Conservation (phyloP, 78 protist genomes). For the Planoprotostelium fungivorum region DNA sequence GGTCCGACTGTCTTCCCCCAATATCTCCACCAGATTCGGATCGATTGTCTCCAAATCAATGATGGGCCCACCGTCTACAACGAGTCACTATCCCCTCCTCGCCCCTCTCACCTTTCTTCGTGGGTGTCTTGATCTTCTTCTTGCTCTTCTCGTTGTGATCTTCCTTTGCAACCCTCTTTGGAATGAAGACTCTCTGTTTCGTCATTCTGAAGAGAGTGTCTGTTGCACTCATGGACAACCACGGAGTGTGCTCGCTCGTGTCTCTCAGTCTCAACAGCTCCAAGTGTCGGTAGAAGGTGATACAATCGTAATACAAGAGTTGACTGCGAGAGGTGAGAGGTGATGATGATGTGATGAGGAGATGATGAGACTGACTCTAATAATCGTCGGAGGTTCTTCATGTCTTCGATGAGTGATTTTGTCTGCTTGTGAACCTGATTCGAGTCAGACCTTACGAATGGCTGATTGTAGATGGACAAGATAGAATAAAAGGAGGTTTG, state of each 20-base stretch:
- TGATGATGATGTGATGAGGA: neutral
- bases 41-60: neutral
- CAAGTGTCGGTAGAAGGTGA: constrained; percentile 36
- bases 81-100: neutral
- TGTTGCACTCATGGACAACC: constrained; percentile 4
- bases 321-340: too few species aligned
- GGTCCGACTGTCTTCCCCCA: neutral
- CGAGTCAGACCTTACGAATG: constrained; percentile 43
- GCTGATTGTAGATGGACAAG: too few species aligned
- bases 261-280: constrained; percentile 9
- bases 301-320: constrained; percentile 51
- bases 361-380: neutral
- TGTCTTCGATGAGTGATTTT: constrained; percentile 27
- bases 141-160: constrained; percentile 4
- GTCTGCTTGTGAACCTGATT: constrained; percentile 17
- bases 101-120: neutral
- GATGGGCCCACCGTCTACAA: neutral
- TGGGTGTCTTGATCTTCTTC: constrained; percentile 20
- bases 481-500: too few species aligned
- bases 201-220: constrained; percentile 5
- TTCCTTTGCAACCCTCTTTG: constrained; percentile 15
- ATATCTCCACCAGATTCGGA: neutral
- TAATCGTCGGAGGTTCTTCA: constrained; percentile 15
- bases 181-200: constrained; percentile 3
- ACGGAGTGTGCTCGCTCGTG: constrained; percentile 8